Evolutionary conservation across 2,329 filamentous ascomycete genomes (phyloP), one percentile per base, ranked within the genome.

Genomic region (Ophiocordyceps camponoti-rufipedis): DNA sequence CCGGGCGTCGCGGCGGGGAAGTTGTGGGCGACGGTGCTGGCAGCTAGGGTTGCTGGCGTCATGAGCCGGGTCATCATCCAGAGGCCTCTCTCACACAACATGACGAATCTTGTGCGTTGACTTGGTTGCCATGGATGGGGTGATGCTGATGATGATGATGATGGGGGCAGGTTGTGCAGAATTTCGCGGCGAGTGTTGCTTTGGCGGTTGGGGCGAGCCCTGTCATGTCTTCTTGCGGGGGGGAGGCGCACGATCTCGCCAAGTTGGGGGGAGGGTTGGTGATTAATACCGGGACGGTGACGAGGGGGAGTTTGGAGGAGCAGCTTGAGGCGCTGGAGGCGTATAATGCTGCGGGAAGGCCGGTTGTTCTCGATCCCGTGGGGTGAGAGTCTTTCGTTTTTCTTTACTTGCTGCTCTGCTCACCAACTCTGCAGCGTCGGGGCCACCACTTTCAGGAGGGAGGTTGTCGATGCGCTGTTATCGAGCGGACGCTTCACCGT

Each of bases 261-360:
- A 72, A 70, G 29, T 72, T 93, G 0, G 80, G 80, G 35, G 86
- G 85, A 16, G 35, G 35, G 0, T 72, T 96, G 1, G 82, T 96
- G 42, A 73, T 96, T 57, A 96, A 96, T 63, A 95, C 95, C 86
- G 89, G 89, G 28, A 94, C 86, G 0, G 78, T 89, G 7, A 91
- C 84, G 1, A 77, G 80, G 0, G 82, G 86, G 5, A 80, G 79
- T 33, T 62, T 89, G 3, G 55, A 66, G 11, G 85, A 85, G 59
- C 87, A 91, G 59, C 57, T 76, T 35, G 72, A 79, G 56, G 87
- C 88, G 0, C 67, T 94, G 10, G 65, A 66, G 39, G 87, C 86
- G 1, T 95, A 96, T 68, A 96, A 95, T 55, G 67, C 70, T 2
- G 74, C 72, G 9, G 79, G 79, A 1, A 75, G 81, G 1, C 85